Conservation (phyloP, 768 basidiomycete genomes). For the Trametes sanguinea region DNA sequence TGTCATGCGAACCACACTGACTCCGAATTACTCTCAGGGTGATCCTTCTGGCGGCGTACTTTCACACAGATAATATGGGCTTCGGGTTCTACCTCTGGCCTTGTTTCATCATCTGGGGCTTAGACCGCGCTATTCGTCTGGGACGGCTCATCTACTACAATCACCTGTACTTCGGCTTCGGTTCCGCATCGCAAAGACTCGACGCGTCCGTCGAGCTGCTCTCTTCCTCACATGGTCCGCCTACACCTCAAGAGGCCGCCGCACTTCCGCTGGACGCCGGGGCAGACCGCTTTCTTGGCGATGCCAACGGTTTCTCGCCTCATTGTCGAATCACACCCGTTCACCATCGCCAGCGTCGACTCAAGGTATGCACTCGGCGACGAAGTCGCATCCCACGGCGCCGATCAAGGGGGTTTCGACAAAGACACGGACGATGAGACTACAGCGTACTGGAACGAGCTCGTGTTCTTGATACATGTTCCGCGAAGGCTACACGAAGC, state of each 20-base stretch:
- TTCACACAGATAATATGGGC: slow-evolving; percentile 29
- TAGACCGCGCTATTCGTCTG: slow-evolving; percentile 56
- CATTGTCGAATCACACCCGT: slow-evolving; percentile 60
- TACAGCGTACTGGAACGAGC: slow-evolving; percentile 36
- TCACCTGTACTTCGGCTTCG: slow-evolving; percentile 41
- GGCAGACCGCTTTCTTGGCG: slow-evolving; percentile 54
- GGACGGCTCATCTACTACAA: slow-evolving; percentile 49
- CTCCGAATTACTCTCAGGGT: slow-evolving; percentile 23
- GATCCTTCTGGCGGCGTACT: slow-evolving; percentile 35
- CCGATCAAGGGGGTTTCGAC: slow-evolving; percentile 13
- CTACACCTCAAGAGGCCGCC: slow-evolving; percentile 47
- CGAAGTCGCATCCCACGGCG: not conserved
- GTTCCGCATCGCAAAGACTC: slow-evolving; percentile 28
- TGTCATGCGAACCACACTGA: not conserved
- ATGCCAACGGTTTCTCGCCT: slow-evolving; percentile 48
- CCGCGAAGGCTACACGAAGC: slow-evolving; percentile 60
- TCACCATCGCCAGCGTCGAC: slow-evolving; percentile 49
- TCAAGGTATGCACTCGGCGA: slow-evolving; percentile 7
- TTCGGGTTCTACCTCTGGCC: slow-evolving; percentile 49
- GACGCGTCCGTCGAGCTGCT: slow-evolving; percentile 46
- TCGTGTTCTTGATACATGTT: slow-evolving; percentile 61
- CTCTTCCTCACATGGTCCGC: slow-evolving; percentile 48
- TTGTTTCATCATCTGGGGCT: slow-evolving; percentile 52
- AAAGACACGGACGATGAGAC: not conserved
- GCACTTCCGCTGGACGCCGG: slow-evolving; percentile 54